A percentile compares a stretch with the other conserved stretches of the same genome.
Evolutionary conservation across 305 asterid genomes (phyloP).

Genomic region (Andrographis paniculata): DNA sequence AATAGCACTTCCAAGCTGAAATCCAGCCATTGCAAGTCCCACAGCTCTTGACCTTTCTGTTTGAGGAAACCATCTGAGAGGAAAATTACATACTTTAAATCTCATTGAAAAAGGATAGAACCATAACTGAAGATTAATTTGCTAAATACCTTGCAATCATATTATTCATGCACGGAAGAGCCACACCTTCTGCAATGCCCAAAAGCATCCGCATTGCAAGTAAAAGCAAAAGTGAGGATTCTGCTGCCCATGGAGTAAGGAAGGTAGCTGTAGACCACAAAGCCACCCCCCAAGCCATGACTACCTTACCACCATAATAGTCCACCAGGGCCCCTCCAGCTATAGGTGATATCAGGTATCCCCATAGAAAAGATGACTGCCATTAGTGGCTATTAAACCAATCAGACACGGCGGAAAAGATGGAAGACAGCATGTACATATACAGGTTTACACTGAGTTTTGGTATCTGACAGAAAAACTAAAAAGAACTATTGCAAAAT

Average conservation of each 20-base stretch:
- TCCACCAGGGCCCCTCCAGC: conserved; percentile 95
- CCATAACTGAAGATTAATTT: neutral
- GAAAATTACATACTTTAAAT: conserved; percentile 15
- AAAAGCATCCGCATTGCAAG: conserved; percentile 76
- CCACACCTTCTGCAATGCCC: conserved; percentile 95
- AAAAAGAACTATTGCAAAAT: too few species aligned
- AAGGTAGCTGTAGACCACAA: conserved; percentile 93
- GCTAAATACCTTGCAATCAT: conserved; percentile 67
- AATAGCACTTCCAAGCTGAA: conserved; percentile 98
- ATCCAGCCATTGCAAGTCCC: conserved; percentile 99
- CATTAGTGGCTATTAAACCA: conserved; percentile 47
- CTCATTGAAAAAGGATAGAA: conserved; percentile 8
- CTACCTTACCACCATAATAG: conserved; percentile 80
- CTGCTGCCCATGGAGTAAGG: conserved; percentile 95
- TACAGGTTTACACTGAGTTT: too few species aligned
- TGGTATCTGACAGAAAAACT: too few species aligned
- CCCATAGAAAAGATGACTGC: conserved; percentile 99
- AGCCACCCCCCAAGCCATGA: conserved; percentile 97
- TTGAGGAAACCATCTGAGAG: conserved; percentile 83
- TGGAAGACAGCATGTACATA: neutral
- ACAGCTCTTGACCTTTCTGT: conserved; percentile 94
- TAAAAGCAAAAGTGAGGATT: conserved; percentile 51
- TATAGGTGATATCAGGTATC: conserved; percentile 92
- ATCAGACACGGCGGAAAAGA: conserved; percentile 30
- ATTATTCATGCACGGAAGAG: conserved; percentile 99